Evolutionary conservation across 1,139 yeast species (phyloP).

Genomic region (Geotrichum histeridarum): DNA sequence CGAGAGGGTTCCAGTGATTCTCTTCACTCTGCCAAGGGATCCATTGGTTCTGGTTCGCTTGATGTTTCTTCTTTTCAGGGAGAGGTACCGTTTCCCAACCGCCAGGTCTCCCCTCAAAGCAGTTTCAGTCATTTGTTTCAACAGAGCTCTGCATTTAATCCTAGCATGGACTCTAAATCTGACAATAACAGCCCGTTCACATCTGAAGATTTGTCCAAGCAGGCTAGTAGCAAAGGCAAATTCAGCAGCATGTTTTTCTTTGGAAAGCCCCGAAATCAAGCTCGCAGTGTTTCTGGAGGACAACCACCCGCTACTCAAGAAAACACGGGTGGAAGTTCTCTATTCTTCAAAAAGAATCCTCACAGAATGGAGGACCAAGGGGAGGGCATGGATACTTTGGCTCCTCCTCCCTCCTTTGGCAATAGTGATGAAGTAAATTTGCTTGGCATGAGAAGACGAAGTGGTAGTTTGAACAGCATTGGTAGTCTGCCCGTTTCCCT

Average conservation of each 20-base stretch:
- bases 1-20: slow-evolving; percentile 17
- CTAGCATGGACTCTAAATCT: background rate
- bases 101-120: slow-evolving; percentile 10
- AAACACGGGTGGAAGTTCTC: slow-evolving; percentile 5
- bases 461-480: slow-evolving; percentile 18
- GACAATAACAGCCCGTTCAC: background rate
- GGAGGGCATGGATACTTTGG: background rate
- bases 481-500: slow-evolving; percentile 17
- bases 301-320: slow-evolving; percentile 7
- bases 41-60: slow-evolving; percentile 6
- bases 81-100: background rate
- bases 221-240: slow-evolving; percentile 8
- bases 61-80: slow-evolving; percentile 3
- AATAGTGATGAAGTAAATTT: slow-evolving; percentile 8
- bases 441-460: slow-evolving; percentile 12
- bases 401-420: slow-evolving; percentile 3
- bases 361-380: slow-evolving; percentile 4
- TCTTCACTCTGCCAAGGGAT: slow-evolving; percentile 12
- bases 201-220: slow-evolving; percentile 6
- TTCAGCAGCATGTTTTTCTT: slow-evolving; percentile 20
- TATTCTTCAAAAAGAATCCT: slow-evolving; percentile 7
- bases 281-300: slow-evolving; percentile 7
- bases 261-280: slow-evolving; percentile 18
- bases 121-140: slow-evolving; percentile 14
- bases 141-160: slow-evolving; percentile 1